phyloP scores from a whole-genome alignment of 2,329 filamentous ascomycete species.

The Pseudogymnoascus pannorum region DNA sequence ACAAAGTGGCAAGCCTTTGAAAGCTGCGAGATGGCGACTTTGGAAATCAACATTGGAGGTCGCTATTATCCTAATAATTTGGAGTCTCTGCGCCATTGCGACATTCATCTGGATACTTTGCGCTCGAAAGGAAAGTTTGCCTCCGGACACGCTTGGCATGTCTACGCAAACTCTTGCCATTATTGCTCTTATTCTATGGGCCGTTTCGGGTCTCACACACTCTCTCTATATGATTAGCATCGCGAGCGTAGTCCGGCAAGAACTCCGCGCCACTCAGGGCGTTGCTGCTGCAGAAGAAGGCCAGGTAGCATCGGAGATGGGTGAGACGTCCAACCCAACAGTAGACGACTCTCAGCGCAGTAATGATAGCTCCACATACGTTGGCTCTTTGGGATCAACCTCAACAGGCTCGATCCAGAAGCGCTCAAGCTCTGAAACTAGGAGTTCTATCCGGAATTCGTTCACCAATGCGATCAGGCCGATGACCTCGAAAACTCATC shows the following conservation, averaged over 20 bases:
- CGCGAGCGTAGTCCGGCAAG: constrained; percentile 22
- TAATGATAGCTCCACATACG: constrained; percentile 16
- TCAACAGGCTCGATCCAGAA: constrained; percentile 40
- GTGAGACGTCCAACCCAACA: constrained; percentile 12
- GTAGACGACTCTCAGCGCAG: constrained; percentile 12
- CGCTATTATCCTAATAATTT: constrained; percentile 21
- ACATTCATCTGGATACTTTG: constrained; percentile 23
- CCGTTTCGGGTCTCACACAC: constrained; percentile 22
- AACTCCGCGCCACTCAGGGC: constrained; percentile 17
- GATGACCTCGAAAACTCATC: constrained; percentile 47
- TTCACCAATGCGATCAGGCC: constrained; percentile 45
- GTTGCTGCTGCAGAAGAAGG: background rate
- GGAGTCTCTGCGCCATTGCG: constrained; percentile 20
- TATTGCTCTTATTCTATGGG: constrained; percentile 26
- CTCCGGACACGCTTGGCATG: constrained; percentile 17
- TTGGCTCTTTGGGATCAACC: constrained; percentile 23
- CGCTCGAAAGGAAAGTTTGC: constrained; percentile 17
- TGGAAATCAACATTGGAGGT: constrained; percentile 24
- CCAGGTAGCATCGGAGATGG: background rate
- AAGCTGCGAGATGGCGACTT: constrained; percentile 21
- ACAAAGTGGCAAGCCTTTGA: constrained; percentile 21
- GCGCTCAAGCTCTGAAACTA: constrained; percentile 38
- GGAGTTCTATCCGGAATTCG: constrained; percentile 42
- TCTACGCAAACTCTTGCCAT: constrained; percentile 18
- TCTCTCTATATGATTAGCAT: constrained; percentile 25